phyloP scores from a whole-genome alignment of 371 early-diverging fungal species.

The Thermomucor indicae-seudaticae region DNA sequence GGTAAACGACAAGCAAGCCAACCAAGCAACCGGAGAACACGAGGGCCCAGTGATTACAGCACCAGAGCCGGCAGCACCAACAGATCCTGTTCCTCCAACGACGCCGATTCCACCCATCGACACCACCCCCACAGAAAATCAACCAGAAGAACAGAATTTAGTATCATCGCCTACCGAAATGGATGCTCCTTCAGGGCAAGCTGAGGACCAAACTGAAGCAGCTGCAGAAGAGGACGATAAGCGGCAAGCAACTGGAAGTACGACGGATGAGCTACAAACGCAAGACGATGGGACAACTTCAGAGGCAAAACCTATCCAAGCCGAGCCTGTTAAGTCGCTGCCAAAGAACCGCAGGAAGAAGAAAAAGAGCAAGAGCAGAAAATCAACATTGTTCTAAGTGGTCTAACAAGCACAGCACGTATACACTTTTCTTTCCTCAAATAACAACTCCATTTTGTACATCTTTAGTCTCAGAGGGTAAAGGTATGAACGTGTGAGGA shows the following conservation, averaged over 20 bases:
- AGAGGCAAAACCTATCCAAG: not conserved
- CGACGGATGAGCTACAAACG: not conserved
- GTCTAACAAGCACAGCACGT: too few species aligned
- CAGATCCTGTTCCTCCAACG: not conserved
- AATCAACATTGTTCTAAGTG: not conserved
- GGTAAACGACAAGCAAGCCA: not conserved
- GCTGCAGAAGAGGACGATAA: not conserved
- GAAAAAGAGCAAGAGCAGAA: conserved; percentile 10
- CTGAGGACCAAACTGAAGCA: not conserved
- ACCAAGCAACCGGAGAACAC: not conserved
- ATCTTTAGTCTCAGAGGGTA: too few species aligned
- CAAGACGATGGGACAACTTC: not conserved
- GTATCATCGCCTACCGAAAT: conserved; percentile 7
- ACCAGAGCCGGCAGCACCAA: not conserved
- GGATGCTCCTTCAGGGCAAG: not conserved
- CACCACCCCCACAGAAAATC: not conserved
- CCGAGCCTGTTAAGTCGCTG: not conserved
- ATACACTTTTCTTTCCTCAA: too few species aligned
- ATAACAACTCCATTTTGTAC: too few species aligned
- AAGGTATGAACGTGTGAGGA: too few species aligned
- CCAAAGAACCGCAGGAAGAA: conserved; percentile 6
- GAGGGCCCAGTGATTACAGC: not conserved
- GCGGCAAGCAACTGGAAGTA: not conserved
- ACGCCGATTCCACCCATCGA: not conserved
- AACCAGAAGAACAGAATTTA: not conserved